Evolutionary conservation across 257 asterid species (phyloP), one percentile per base, ranked within the genome.

Genomic region (Scutellaria galericulata): DNA sequence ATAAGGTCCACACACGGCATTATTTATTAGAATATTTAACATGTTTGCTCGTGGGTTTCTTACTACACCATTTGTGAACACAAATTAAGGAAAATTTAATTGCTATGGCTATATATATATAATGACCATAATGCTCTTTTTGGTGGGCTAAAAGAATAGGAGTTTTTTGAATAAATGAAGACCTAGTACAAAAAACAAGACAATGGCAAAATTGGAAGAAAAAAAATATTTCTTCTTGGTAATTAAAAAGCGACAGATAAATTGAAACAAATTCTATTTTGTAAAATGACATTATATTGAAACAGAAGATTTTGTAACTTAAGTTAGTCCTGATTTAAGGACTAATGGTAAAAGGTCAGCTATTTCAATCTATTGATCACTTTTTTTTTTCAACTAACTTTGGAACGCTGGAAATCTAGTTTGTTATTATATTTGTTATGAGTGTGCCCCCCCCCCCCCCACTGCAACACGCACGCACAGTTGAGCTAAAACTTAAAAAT

Each of bases 21-120:
- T 57, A 20, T 18, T 67, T 57, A 45, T 48, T 59, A 10, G 60
- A 57, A 59, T 66, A 55, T 44, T 58, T 15, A 27, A 65, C 52
- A 40, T 77, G 47, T 41, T 56, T 65, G 10, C 66, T 71, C 44
- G 48, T 53, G 42, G 69, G 59, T 50, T 56, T 52, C 45, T 56
- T 40, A 60, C 20, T 47, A 31, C 4, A 31, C 37, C 37, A 31
- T 3, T 24, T 24, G 27, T 24, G 1, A 24, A 24, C 27, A 24
- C 27, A 31, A 31, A 31, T 31, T 31, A 31, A 31, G 5, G 37
- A 31, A 31, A 2, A 31, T 31, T 31, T 31, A 31, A 31, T 31
- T 31, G 37, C 2, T 31, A 31, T 3, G 37, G 37, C 4, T 31
- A 31, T 31, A 31, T 31, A 31, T 3, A 31, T 31, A 31, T 2